These are phyloP conservation scores for Xylariaceae sp. DNA, from an alignment of 2,329 filamentous ascomycete genomes.

Conservation along the genomic window DNA sequence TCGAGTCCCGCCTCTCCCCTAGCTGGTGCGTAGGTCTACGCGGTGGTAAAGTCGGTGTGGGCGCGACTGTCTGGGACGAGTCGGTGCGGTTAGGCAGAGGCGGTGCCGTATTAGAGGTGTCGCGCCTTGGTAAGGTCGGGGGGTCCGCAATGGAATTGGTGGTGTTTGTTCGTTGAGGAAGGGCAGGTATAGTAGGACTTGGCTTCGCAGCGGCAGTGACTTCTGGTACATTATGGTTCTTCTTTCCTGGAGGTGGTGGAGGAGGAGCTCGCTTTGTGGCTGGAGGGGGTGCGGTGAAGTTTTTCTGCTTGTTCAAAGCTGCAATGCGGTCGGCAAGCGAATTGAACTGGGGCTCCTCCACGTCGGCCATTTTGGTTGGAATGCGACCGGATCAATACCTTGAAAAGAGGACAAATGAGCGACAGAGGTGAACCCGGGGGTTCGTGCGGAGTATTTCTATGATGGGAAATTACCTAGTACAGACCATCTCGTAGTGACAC, in stretches of 20 bases:
- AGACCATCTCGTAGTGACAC: too few species aligned
- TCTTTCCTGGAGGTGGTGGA: conserved; percentile 42
- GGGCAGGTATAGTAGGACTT: conserved; percentile 38
- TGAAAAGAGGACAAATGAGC: too few species aligned
- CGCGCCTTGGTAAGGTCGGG: conserved; percentile 26
- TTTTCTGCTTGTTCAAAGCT: conserved; percentile 59
- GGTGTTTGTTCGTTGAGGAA: conserved; percentile 33
- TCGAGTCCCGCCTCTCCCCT: conserved; percentile 48
- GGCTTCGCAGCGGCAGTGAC: conserved; percentile 29
- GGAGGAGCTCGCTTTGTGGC: conserved; percentile 36
- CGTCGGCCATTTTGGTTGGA: conserved; percentile 53
- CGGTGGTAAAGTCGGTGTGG: conserved; percentile 48
- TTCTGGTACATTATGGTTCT: conserved; percentile 34
- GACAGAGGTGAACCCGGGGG: too few species aligned
- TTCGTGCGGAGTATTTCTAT: too few species aligned
- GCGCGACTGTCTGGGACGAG: conserved; percentile 20
- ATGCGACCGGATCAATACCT: too few species aligned
- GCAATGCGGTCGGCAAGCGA: conserved; percentile 60
- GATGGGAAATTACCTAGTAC: too few species aligned
- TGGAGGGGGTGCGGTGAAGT: conserved; percentile 43
- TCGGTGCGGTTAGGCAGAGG: conserved; percentile 35
- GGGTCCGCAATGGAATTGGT: conserved; percentile 29
- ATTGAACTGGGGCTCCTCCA: conserved; percentile 58
- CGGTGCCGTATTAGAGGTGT: conserved; percentile 28
- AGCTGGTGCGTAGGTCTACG: conserved; percentile 44